These are phyloP conservation scores for Auriscalpium orientale DNA, from an alignment of 768 basidiomycete species.

Conservation along the genomic window DNA sequence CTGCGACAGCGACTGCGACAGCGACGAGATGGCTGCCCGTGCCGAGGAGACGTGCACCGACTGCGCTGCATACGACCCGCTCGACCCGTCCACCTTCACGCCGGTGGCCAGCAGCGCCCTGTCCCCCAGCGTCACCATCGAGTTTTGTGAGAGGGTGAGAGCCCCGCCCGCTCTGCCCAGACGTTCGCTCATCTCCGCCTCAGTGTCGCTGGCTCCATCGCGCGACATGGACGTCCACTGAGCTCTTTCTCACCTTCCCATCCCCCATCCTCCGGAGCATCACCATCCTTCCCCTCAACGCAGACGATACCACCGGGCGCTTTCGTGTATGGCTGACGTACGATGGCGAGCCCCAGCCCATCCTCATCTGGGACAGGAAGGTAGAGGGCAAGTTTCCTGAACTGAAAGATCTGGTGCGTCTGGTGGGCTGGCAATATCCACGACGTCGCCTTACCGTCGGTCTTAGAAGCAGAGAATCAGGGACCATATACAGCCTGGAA, in stretches of 20 bases:
- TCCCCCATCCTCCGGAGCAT: slow-evolving; percentile 63
- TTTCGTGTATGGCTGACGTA: slow-evolving; percentile 83
- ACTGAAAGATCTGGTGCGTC: slow-evolving; percentile 68
- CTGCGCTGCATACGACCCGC: slow-evolving; percentile 10
- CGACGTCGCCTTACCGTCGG: slow-evolving; percentile 2
- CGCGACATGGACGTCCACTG: slow-evolving; percentile 91
- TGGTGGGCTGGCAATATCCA: background rate
- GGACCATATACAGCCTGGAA: slow-evolving; percentile 73
- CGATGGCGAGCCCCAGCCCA: slow-evolving; percentile 26
- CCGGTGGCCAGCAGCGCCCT: slow-evolving; percentile 34
- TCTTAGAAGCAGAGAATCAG: slow-evolving; percentile 82
- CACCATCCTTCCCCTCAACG: slow-evolving; percentile 64
- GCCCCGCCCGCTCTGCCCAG: background rate
- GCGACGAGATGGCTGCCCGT: no score
- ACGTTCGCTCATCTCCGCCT: slow-evolving; percentile 12
- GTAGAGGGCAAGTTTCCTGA: slow-evolving; percentile 90
- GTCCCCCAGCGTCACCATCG: slow-evolving; percentile 65
- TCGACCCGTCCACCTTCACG: slow-evolving; percentile 48
- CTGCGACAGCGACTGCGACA: background rate
- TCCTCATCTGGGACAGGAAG: slow-evolving; percentile 85
- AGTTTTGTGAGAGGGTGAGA: slow-evolving; percentile 83
- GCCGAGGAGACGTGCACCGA: no score
- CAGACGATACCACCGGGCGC: slow-evolving; percentile 80
- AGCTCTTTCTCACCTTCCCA: slow-evolving; percentile 86
- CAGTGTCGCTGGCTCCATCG: slow-evolving; percentile 66